These are phyloP conservation scores for Rhizopogon vesiculosus DNA, from an alignment of 768 basidiomycete species.

Conservation along the genomic window DNA sequence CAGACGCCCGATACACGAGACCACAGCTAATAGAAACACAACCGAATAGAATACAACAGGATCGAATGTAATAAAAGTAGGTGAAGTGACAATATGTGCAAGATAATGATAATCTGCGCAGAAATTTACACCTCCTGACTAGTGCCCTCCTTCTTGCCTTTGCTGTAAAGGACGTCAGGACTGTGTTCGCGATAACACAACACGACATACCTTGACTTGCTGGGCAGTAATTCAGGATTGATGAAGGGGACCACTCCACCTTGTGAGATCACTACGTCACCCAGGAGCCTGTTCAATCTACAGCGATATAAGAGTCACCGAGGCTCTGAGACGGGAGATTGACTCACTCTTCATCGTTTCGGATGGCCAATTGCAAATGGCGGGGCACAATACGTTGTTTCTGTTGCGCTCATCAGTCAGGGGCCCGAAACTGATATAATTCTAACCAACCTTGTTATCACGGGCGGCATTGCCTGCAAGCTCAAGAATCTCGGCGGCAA, in stretches of 20 bases:
- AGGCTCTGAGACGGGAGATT: neutral
- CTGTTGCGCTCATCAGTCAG: slow-evolving; percentile 23
- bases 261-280: slow-evolving; percentile 84
- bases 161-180: slow-evolving; percentile 17
- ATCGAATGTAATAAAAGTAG: slow-evolving; percentile 22
- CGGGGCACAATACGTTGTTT: slow-evolving; percentile 94
- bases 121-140: slow-evolving; percentile 27
- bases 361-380: slow-evolving; percentile 88
- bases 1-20: neutral
- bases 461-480: slow-evolving; percentile 78
- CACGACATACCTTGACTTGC: slow-evolving; percentile 22
- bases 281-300: slow-evolving; percentile 76
- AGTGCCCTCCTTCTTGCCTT: slow-evolving; percentile 29
- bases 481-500: slow-evolving; percentile 91
- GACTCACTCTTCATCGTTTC: slow-evolving; percentile 81
- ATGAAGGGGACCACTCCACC: slow-evolving; percentile 81
- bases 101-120: neutral
- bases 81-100: slow-evolving; percentile 14
- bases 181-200: neutral
- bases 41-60: slow-evolving; percentile 20
- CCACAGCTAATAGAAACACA: neutral
- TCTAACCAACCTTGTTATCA: slow-evolving; percentile 25
- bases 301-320: neutral
- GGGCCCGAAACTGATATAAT: neutral
- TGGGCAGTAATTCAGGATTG: slow-evolving; percentile 37